Evolutionary conservation across 495 filamentous ascomycete species (phyloP), one percentile per base, ranked within the genome.

Genomic region (Trichoderma erinaceum): DNA sequence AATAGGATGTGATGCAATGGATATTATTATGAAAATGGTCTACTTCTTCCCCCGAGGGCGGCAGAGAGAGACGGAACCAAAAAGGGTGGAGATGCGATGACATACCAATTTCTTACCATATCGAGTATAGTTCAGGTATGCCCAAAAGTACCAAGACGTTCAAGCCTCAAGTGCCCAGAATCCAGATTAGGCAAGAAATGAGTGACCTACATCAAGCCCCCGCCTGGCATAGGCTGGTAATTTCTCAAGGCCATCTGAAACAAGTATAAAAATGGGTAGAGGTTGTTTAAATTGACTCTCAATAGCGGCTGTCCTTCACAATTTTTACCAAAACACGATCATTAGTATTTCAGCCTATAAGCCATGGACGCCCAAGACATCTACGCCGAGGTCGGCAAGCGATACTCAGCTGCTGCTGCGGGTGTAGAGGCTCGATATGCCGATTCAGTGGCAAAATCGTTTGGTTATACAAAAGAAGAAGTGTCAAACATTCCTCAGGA

Each of bases 401-500:
- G 76, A 70, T 80, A 81, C 71, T 76, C 76, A 67, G 70, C 73
- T 5, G 77, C 80, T 15, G 70, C 72, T 2, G 10, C 65, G 71
- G 16, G 67, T 32, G 48, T 23, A 74, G 68, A 66, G 68, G 67
- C 56, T 64, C 68, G 61, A 75, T 41, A 43, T n/a, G 38, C 64
- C 35, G 35, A 18, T 41, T 50, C 72, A 8, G 80, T 89, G 23
- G 87, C 88, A 50, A 75, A 76, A 64, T 81, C 87, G 0, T 88
- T 90, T 69, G 87, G 88, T 32, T 90, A 90, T 73, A 74, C 75
- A 44, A 70, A 73, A 29, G 81, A 81, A 27, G 85, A 90, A 23
- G 80, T 90, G 3, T 69, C 75, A 44, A 74, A 71, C 58, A 80
- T 86, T 48, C 86, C 88, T n/a, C 71, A 81, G 46, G 82, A 78